Evolutionary conservation across 2,329 filamentous ascomycete species (phyloP).

Genomic region (Teratosphaeria zuluensis): DNA sequence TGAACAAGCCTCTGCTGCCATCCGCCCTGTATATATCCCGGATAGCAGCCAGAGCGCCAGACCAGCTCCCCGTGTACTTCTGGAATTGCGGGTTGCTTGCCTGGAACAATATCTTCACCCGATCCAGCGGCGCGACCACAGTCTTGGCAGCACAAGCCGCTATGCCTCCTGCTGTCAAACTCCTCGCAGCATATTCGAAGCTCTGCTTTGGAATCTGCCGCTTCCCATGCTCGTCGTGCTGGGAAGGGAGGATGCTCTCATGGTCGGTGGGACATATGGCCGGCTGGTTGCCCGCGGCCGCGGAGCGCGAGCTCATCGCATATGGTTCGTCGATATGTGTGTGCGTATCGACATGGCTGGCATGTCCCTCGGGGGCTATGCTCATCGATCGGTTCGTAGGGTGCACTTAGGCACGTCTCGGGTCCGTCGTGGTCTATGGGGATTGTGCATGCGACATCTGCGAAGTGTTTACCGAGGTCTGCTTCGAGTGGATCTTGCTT

Average conservation of each 20-base stretch:
- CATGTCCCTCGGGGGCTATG: not conserved
- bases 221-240: constrained; percentile 11
- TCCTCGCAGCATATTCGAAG: constrained; percentile 73
- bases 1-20: constrained; percentile 69
- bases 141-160: constrained; percentile 95
- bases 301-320: constrained; percentile 25
- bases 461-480: not conserved
- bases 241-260: constrained; percentile 39
- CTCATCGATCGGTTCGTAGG: not conserved
- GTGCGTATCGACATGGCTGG: constrained; percentile 8
- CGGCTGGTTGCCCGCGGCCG: constrained; percentile 21
- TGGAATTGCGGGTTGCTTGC: constrained; percentile 86
- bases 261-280: constrained; percentile 44
- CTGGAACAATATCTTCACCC: constrained; percentile 98
- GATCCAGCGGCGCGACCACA: constrained; percentile 85
- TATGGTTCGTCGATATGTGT: constrained; percentile 22
- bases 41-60: constrained; percentile 72
- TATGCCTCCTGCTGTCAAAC: constrained; percentile 75
- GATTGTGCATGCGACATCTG: constrained; percentile 1
- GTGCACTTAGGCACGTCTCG: not conserved
- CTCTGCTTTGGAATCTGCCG: constrained; percentile 58
- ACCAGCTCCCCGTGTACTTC: constrained; percentile 86
- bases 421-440: not conserved
- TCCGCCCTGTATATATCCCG: constrained; percentile 70
- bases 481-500: not conserved